These are phyloP conservation scores for Colletotrichum somersetense DNA, from an alignment of 2,329 filamentous ascomycete genomes.

Conservation along the genomic window DNA sequence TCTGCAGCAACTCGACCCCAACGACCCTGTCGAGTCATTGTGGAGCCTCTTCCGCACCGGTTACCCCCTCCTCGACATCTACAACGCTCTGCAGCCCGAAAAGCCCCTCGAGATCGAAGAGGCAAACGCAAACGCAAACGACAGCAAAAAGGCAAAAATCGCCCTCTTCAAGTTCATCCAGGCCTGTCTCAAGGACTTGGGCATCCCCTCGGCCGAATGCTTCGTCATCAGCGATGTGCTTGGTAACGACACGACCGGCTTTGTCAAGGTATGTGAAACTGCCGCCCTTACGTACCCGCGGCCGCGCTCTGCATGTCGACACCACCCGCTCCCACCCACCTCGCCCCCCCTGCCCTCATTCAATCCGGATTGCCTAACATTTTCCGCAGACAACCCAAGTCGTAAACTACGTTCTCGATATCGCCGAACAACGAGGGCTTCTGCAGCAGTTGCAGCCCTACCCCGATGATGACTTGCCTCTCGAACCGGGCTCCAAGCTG, in stretches of 20 bases:
- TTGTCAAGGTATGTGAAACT: constrained; percentile 80
- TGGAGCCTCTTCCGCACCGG: constrained; percentile 91
- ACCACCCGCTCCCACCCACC: not conserved
- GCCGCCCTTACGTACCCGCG: not conserved
- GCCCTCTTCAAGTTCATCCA: constrained; percentile 94
- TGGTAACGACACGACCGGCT: constrained; percentile 94
- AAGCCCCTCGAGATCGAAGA: constrained; percentile 77
- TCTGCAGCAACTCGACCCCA: constrained; percentile 77
- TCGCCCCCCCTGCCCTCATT: constrained; percentile 9
- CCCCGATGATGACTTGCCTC: constrained; percentile 64
- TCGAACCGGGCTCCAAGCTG: constrained; percentile 74
- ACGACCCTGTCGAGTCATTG: constrained; percentile 86
- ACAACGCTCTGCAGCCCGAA: constrained; percentile 83
- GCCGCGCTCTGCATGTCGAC: not conserved
- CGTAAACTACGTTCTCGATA: constrained; percentile 91
- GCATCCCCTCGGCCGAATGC: constrained; percentile 83
- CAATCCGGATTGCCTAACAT: constrained; percentile 18
- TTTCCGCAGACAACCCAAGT: constrained; percentile 81
- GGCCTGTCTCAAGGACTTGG: constrained; percentile 85
- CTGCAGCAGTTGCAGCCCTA: constrained; percentile 73
- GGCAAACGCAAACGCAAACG: constrained; percentile 63
- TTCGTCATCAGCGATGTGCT: constrained; percentile 94
- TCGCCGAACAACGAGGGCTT: constrained; percentile 82
- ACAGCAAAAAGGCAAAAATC: constrained; percentile 84
- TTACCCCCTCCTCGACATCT: constrained; percentile 86